Evolutionary conservation across 345 rosid genomes (phyloP).

Genomic region (Hirschfeldia incana): DNA sequence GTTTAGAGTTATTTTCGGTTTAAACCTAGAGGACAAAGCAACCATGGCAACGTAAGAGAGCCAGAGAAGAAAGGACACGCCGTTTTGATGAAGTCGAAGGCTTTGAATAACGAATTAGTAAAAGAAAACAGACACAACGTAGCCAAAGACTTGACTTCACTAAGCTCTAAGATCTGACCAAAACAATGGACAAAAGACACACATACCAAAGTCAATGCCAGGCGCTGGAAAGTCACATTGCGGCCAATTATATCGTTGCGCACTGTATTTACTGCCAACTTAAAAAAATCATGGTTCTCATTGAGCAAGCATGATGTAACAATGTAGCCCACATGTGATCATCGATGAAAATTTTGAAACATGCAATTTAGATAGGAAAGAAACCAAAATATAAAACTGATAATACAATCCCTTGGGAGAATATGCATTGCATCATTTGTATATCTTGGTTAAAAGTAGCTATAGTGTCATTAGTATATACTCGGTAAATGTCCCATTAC

Average conservation of each 20-base stretch:
- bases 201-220: constrained; percentile 97
- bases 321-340: constrained; percentile 80
- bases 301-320: constrained; percentile 92
- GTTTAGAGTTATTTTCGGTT: too few relatives aligned
- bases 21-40: constrained; percentile 48
- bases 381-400: not conserved
- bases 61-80: not conserved
- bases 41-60: constrained; percentile 62
- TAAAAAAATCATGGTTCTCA: constrained; percentile 95
- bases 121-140: constrained; percentile 11
- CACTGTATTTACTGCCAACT: constrained; percentile 91
- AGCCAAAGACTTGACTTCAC: not conserved
- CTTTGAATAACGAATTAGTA: not conserved
- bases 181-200: not conserved
- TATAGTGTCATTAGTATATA: constrained; percentile 6
- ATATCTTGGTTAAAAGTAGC: constrained; percentile 14
- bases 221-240: constrained; percentile 97
- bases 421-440: not conserved
- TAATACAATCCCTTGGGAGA: not conserved
- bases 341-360: constrained; percentile 28
- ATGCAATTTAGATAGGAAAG: not conserved
- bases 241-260: constrained; percentile 98
- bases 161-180: constrained; percentile 15
- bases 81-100: constrained; percentile 2
- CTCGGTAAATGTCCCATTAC: not conserved